Conservation (phyloP, 768 basidiomycete species). For the Xerocomellus amylosporus region DNA sequence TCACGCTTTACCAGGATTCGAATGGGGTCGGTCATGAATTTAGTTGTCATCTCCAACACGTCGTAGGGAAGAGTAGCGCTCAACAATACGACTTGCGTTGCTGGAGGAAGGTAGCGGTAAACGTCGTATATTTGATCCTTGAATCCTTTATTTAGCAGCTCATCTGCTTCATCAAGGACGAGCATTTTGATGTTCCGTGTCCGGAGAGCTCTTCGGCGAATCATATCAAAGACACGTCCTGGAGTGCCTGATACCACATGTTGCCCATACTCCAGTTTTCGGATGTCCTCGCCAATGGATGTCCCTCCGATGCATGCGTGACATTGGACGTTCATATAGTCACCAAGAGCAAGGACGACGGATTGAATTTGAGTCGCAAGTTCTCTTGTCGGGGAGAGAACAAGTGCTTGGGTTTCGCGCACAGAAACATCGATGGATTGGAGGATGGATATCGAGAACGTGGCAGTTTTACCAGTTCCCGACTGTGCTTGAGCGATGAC, state of each 20-base stretch:
- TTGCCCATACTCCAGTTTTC: constrained; percentile 95
- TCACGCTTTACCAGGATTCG: constrained; percentile 99
- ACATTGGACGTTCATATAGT: constrained; percentile 99
- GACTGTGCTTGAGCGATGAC: constrained; percentile 99
- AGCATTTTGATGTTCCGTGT: constrained; percentile 99
- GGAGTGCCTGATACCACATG: constrained; percentile 98
- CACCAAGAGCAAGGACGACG: constrained; percentile 91
- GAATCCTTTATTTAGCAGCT: constrained; percentile 96
- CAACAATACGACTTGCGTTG: constrained; percentile 94
- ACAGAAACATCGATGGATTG: constrained; percentile 96
- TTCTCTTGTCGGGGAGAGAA: constrained; percentile 97
- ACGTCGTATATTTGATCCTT: constrained; percentile 99
- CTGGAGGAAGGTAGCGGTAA: constrained; percentile 94
- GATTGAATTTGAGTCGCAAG: constrained; percentile 99
- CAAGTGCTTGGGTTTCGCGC: constrained; percentile 93
- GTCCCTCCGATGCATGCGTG: constrained; percentile 98
- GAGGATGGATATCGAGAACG: constrained; percentile 96
- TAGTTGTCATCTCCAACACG: constrained; percentile 98
- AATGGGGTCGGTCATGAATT: constrained; percentile 99
- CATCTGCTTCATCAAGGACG: constrained; percentile 92
- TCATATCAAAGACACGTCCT: constrained; percentile 99
- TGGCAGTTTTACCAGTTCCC: constrained; percentile 99
- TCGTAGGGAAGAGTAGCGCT: constrained; percentile 96
- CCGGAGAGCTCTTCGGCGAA: constrained; percentile 86
- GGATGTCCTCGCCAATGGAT: constrained; percentile 95